phyloP scores from a whole-genome alignment of 2,329 filamentous ascomycete species.

The Fusarium sp. region DNA sequence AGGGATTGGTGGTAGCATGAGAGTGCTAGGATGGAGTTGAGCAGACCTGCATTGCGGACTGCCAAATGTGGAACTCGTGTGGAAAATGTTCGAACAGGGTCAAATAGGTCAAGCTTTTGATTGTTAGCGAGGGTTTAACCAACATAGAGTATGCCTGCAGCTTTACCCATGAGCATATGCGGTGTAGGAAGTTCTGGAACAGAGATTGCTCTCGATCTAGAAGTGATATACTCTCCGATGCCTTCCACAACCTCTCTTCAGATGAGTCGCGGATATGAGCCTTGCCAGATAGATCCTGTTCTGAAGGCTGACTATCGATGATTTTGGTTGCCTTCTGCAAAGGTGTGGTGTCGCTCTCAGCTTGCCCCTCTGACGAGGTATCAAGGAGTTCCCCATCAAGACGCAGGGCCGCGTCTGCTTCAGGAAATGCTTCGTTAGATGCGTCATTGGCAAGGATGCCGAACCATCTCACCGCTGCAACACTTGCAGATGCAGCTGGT shows the following conservation, averaged over 20 bases:
- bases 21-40: constrained; percentile 70
- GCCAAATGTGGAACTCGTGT: constrained; percentile 42
- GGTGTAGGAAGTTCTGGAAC: constrained; percentile 45
- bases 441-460: constrained; percentile 43
- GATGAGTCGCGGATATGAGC: neutral
- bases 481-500: constrained; percentile 42
- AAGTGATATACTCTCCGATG: constrained; percentile 36
- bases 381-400: constrained; percentile 23
- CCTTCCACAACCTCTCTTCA: constrained; percentile 45
- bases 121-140: neutral
- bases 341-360: constrained; percentile 27
- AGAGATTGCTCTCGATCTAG: constrained; percentile 41
- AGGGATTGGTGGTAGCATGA: constrained; percentile 52
- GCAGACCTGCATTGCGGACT: constrained; percentile 63
- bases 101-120: constrained; percentile 43
- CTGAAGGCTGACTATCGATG: constrained; percentile 35
- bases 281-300: neutral
- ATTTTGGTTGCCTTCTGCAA: constrained; percentile 36
- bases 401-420: constrained; percentile 1
- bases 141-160: too few species aligned
- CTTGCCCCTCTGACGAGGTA: constrained; percentile 2
- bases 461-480: constrained; percentile 47
- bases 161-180: constrained; percentile 46
- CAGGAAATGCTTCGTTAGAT: neutral
- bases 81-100: constrained; percentile 41